phyloP scores from a whole-genome alignment of 805 yeast genomes.

The Lachancea sp. region DNA sequence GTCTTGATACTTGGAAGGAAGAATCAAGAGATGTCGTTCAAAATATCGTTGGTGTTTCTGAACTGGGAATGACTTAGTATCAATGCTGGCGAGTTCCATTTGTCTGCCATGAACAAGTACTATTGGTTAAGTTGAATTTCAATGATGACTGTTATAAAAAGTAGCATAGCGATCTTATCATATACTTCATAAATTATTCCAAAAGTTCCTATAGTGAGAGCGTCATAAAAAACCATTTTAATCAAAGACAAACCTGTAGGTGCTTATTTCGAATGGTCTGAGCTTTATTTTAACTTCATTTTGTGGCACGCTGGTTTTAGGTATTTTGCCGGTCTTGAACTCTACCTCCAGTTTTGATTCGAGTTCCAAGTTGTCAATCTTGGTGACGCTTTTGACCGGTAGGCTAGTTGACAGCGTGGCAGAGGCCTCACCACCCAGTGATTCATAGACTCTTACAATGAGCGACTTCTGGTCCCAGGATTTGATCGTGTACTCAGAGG shows the following conservation, averaged over 20 bases:
- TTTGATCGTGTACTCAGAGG: slow-evolving; percentile 41
- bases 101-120: too few relatives aligned
- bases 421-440: slow-evolving; percentile 70
- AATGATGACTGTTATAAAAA: neutral
- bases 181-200: neutral
- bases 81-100: neutral
- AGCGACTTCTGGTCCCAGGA: slow-evolving; percentile 44
- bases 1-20: slow-evolving; percentile 50
- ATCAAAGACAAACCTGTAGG: slow-evolving; percentile 32
- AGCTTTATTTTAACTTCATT: slow-evolving; percentile 43
- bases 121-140: too few relatives aligned
- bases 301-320: slow-evolving; percentile 32
- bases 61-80: neutral
- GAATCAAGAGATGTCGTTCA: slow-evolving; percentile 43
- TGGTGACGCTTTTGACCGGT: slow-evolving; percentile 42
- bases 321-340: slow-evolving; percentile 36
- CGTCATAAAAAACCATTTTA: slow-evolving; percentile 1
- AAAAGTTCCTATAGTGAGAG: neutral
- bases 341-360: slow-evolving; percentile 36
- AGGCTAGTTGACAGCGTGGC: slow-evolving; percentile 46
- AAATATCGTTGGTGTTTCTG: slow-evolving; percentile 38
- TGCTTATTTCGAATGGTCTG: slow-evolving; percentile 73
- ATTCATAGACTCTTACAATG: slow-evolving; percentile 73
- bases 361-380: slow-evolving; percentile 53
- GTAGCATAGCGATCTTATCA: neutral